phyloP scores from a whole-genome alignment of 768 basidiomycete genomes.

The Russula sp. region DNA sequence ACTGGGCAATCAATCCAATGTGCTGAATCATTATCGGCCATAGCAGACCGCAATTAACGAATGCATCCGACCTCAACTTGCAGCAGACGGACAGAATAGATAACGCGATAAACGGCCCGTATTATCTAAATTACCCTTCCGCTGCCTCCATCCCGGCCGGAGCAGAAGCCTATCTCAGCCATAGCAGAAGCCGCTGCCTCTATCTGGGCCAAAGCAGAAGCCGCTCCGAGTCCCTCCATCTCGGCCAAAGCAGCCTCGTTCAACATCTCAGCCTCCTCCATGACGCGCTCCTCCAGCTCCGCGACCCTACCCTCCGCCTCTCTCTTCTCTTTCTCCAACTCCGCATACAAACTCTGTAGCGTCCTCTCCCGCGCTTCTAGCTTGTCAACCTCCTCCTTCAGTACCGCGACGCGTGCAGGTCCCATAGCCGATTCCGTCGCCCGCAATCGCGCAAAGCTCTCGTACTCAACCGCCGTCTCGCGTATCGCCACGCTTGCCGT shows the following conservation, averaged over 20 bases:
- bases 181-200: too few relatives aligned
- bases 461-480: conserved; percentile 63
- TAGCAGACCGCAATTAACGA: too few relatives aligned
- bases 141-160: too few relatives aligned
- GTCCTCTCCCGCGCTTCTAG: conserved; percentile 73
- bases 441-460: conserved; percentile 74
- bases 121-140: too few relatives aligned
- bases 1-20: too few relatives aligned
- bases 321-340: conserved; percentile 66
- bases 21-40: too few relatives aligned
- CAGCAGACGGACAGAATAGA: too few relatives aligned
- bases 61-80: too few relatives aligned
- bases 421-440: conserved; percentile 71
- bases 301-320: conserved; percentile 58
- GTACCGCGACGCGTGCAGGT: conserved; percentile 69
- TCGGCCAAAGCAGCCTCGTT: conserved; percentile 74
- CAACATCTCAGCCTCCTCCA: conserved; percentile 77
- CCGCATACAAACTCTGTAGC: conserved; percentile 82
- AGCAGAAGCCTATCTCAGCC: too few relatives aligned
- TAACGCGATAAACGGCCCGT: too few relatives aligned
- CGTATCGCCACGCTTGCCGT: conserved; percentile 72
- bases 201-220: too few relatives aligned
- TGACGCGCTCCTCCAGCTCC: conserved; percentile 78
- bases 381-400: conserved; percentile 83
- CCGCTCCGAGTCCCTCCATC: conserved; percentile 46